Evolutionary conservation across 192 early-diverging fungal genomes (phyloP).

Genomic region (Coemansia sp.): DNA sequence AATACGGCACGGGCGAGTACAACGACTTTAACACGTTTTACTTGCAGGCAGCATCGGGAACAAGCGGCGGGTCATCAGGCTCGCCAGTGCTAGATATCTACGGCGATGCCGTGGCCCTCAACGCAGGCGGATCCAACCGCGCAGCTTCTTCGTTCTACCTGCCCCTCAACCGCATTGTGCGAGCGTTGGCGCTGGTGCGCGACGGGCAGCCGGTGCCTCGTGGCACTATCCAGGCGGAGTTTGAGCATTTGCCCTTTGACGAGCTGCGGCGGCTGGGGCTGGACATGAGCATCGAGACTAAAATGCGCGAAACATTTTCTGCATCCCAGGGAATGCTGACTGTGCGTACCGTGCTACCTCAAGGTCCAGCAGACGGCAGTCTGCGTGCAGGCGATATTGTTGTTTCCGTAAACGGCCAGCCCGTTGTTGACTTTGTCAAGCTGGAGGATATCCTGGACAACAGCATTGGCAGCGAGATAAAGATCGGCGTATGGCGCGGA

Average conservation of each 20-base stretch:
- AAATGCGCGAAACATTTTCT: conserved; percentile 64
- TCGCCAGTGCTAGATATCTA: conserved; percentile 79
- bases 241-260: conserved; percentile 72
- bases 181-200: conserved; percentile 62
- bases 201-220: conserved; percentile 60
- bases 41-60: conserved; percentile 72
- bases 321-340: conserved; percentile 70
- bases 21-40: conserved; percentile 87
- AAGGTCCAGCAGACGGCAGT: conserved; percentile 65
- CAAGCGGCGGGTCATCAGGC: conserved; percentile 75
- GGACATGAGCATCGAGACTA: conserved; percentile 60
- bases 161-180: conserved; percentile 68
- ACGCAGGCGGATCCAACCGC: conserved; percentile 65
- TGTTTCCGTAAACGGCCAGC: conserved; percentile 58
- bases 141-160: conserved; percentile 70
- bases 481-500: conserved; percentile 62
- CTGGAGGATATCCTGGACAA: conserved; percentile 62
- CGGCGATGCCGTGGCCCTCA: conserved; percentile 75
- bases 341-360: conserved; percentile 60
- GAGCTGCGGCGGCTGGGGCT: conserved; percentile 72
- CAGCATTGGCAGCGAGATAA: conserved; percentile 53
- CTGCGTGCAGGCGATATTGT: conserved; percentile 73
- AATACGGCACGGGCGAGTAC: conserved; percentile 71
- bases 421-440: conserved; percentile 64
- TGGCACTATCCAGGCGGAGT: conserved; percentile 74